A percentile compares a stretch with the other conserved stretches of the same genome.
These are phyloP conservation scores for Alternaria alternata DNA, from an alignment of 2,329 filamentous ascomycete genomes.

Conservation along the genomic window DNA sequence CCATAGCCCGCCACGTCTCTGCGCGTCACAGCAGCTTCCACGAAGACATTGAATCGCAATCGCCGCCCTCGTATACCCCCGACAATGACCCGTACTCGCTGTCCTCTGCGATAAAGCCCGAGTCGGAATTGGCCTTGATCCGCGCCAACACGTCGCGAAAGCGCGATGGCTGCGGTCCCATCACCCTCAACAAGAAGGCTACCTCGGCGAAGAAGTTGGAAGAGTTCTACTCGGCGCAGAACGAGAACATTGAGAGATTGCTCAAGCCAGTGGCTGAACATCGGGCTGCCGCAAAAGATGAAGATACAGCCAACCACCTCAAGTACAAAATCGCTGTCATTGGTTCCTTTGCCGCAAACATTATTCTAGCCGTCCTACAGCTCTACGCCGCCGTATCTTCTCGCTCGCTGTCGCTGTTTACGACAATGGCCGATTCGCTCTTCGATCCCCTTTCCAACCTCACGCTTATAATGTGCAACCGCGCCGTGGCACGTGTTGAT, in stretches of 20 bases:
- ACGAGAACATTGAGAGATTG: constrained; percentile 90
- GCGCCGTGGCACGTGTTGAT: constrained; percentile 88
- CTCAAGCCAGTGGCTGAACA: constrained; percentile 95
- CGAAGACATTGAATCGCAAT: constrained; percentile 57
- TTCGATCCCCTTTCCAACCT: constrained; percentile 93
- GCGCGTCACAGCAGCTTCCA: constrained; percentile 19
- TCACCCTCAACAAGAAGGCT: constrained; percentile 54
- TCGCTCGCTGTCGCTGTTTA: constrained; percentile 92
- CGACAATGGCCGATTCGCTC: constrained; percentile 93
- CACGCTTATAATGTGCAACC: constrained; percentile 84
- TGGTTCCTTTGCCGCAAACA: constrained; percentile 78
- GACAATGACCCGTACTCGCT: constrained; percentile 85
- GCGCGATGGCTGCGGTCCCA: constrained; percentile 63
- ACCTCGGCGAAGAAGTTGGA: constrained; percentile 67
- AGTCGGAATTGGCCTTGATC: constrained; percentile 78
- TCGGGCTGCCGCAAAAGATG: constrained; percentile 78
- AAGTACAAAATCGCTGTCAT: constrained; percentile 74
- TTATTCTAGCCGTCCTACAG: constrained; percentile 80
- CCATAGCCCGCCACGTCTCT: constrained; percentile 46
- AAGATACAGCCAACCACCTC: constrained; percentile 81
- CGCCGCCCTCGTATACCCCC: constrained; percentile 65
- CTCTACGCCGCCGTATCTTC: constrained; percentile 88
- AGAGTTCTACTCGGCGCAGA: constrained; percentile 88
- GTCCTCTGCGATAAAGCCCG: constrained; percentile 77
- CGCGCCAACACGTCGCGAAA: constrained; percentile 82